phyloP scores from a whole-genome alignment of 306 rosid species.

The Ochetophila trinervis region DNA sequence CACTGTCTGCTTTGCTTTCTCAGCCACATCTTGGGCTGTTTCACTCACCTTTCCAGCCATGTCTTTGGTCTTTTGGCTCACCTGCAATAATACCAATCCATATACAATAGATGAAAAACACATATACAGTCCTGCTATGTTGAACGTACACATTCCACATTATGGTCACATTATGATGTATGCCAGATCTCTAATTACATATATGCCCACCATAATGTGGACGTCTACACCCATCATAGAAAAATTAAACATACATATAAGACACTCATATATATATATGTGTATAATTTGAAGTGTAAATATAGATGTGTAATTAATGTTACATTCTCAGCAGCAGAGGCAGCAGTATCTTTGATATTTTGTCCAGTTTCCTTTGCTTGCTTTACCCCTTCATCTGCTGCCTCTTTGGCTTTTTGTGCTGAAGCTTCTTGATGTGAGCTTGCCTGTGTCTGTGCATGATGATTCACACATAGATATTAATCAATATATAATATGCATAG shows the following conservation, averaged over 20 bases:
- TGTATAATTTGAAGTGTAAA: too few species aligned
- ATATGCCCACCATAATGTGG: too few species aligned
- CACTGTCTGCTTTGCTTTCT: constrained; percentile 62
- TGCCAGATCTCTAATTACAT: too few species aligned
- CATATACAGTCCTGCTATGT: too few species aligned
- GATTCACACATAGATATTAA: background rate
- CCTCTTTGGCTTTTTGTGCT: constrained; percentile 19
- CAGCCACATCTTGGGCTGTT: constrained; percentile 48
- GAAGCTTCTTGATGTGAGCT: constrained; percentile 36
- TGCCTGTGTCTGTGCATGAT: constrained; percentile 17
- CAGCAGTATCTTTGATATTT: constrained; percentile 40
- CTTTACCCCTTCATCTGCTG: constrained; percentile 33
- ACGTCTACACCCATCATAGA: too few species aligned
- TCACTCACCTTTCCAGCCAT: constrained; percentile 33
- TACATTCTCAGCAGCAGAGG: constrained; percentile 46
- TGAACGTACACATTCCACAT: too few species aligned
- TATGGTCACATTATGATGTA: too few species aligned
- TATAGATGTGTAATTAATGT: background rate
- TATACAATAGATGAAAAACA: background rate
- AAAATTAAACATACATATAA: too few species aligned
- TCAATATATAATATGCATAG: background rate
- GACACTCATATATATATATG: too few species aligned
- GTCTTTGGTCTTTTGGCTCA: constrained; percentile 34
- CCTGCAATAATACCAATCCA: constrained; percentile 30
- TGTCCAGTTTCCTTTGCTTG: constrained; percentile 39